phyloP scores from a whole-genome alignment of 768 basidiomycete species.

The Podaxis sp. region DNA sequence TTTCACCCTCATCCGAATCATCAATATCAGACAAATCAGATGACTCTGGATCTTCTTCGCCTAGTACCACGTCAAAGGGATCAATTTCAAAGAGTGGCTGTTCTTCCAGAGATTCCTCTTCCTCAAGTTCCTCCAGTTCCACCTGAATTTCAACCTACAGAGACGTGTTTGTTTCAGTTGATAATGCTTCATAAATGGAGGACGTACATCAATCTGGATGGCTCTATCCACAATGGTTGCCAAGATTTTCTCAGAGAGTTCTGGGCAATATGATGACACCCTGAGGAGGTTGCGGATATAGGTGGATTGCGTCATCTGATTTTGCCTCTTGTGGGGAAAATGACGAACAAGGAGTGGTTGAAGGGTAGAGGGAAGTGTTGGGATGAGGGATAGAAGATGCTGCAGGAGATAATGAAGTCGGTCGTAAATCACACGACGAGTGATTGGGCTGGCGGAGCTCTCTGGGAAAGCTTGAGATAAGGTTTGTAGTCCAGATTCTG shows the following conservation, averaged over 20 bases:
- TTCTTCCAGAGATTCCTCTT: constrained; percentile 50
- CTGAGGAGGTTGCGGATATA: constrained; percentile 90
- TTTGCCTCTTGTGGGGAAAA: constrained; percentile 94
- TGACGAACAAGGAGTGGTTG: constrained; percentile 80
- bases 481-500: constrained; percentile 74
- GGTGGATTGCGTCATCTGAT: constrained; percentile 73
- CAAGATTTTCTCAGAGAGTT: constrained; percentile 80
- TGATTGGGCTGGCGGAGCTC: constrained; percentile 67
- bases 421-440: constrained; percentile 81
- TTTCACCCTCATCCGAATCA: constrained; percentile 45
- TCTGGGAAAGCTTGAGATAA: constrained; percentile 59
- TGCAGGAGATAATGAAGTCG: constrained; percentile 84
- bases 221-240: constrained; percentile 91
- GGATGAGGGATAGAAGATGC: constrained; percentile 86
- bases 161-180: not conserved
- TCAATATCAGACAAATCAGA: constrained; percentile 45
- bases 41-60: constrained; percentile 58
- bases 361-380: constrained; percentile 85
- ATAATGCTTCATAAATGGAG: not conserved
- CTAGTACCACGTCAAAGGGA: constrained; percentile 81
- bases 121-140: constrained; percentile 90
- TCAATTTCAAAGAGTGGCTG: constrained; percentile 66
- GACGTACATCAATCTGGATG: constrained; percentile 89
- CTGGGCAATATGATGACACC: constrained; percentile 85
- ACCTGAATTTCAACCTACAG: constrained; percentile 92